Evolutionary conservation across 148 eudicot species (phyloP).

Genomic region (Pharnaceum exiguum): DNA sequence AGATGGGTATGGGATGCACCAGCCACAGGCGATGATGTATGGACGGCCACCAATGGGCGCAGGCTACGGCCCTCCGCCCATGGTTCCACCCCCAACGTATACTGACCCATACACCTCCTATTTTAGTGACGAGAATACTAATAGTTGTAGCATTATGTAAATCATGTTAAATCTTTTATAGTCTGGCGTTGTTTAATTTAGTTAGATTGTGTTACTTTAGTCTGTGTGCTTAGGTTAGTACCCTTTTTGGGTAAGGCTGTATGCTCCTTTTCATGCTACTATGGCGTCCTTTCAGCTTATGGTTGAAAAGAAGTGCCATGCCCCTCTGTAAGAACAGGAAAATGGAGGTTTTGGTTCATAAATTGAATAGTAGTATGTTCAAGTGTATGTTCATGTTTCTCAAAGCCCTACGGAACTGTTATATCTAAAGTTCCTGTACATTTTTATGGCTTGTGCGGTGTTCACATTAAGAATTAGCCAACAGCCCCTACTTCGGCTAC

Average conservation of each 20-base stretch:
- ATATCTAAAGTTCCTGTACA: no score
- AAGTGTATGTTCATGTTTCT: no score
- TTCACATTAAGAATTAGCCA: no score
- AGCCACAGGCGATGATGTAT: conserved; percentile 54
- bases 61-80: conserved; percentile 43
- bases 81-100: conserved; percentile 41
- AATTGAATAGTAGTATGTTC: no score
- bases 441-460: no score
- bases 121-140: conserved; percentile 84
- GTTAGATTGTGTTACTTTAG: neutral
- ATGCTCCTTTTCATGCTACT: no score
- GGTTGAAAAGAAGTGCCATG: neutral
- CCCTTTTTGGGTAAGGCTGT: conserved; percentile 3
- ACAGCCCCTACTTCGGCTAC: no score
- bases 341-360: conserved; percentile 18
- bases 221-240: conserved; percentile 9
- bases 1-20: conserved; percentile 33
- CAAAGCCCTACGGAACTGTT: no score
- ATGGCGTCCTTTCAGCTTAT: conserved; percentile 9
- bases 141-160: conserved; percentile 80
- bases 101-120: conserved; percentile 52
- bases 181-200: conserved; percentile 4
- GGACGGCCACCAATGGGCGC: conserved; percentile 49
- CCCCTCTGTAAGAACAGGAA: conserved; percentile 14
- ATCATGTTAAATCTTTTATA: neutral